Percentiles rank a stretch among this genome's conserved stretches.
Conservation (phyloP, 257 asterid genomes). For the Voacanga thouarsii region DNA sequence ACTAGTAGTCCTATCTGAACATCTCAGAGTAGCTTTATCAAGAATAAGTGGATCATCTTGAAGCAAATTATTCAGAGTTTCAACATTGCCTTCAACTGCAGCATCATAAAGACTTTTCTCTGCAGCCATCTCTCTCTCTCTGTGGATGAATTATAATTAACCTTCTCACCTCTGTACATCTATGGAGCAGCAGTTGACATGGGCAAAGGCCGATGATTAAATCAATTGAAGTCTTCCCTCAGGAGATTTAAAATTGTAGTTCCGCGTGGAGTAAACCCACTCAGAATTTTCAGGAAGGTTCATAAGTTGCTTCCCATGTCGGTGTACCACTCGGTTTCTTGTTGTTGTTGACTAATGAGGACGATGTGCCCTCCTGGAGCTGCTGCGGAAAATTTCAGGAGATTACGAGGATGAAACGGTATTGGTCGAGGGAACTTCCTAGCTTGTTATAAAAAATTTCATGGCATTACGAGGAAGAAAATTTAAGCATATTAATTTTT, state of each 20-base stretch:
- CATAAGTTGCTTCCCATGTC: neutral
- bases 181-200: too few species aligned
- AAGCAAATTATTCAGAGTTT: conserved; percentile 18
- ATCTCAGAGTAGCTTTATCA: conserved; percentile 23
- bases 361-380: too few species aligned
- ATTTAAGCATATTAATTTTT: too few species aligned
- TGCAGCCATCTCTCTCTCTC: neutral
- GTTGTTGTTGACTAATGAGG: too few species aligned
- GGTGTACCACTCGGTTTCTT: too few species aligned
- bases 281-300: neutral
- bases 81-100: conserved; percentile 25
- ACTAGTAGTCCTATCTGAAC: conserved; percentile 35
- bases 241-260: neutral
- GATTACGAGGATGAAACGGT: too few species aligned
- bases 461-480: too few species aligned
- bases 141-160: too few species aligned
- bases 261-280: too few species aligned
- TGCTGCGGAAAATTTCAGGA: too few species aligned
- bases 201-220: neutral
- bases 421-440: too few species aligned
- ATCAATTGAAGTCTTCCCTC: neutral
- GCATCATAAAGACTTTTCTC: neutral
- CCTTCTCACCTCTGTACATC: neutral
- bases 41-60: conserved; percentile 28
- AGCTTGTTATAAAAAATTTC: too few species aligned